These are phyloP conservation scores for Spathaspora arborariae DNA, from an alignment of 805 yeast species.

Conservation along the genomic window DNA sequence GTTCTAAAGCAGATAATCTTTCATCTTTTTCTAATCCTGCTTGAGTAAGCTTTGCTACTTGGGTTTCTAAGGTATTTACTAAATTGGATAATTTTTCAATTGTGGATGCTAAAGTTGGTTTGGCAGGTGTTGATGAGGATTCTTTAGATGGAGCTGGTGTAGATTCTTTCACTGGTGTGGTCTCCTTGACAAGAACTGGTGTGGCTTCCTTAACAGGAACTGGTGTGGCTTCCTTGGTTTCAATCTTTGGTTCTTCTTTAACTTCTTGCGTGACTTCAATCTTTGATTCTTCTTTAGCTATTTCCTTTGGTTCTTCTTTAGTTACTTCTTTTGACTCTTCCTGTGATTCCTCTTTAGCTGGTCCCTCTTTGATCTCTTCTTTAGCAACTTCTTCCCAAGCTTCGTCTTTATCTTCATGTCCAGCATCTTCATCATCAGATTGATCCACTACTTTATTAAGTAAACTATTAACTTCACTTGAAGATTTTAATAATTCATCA, in stretches of 20 bases:
- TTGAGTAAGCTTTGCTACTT: constrained; percentile 47
- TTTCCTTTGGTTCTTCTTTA: constrained; percentile 15
- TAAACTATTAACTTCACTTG: constrained; percentile 31
- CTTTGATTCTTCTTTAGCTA: constrained; percentile 8
- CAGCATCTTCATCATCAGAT: constrained; percentile 36
- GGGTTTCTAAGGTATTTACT: constrained; percentile 54
- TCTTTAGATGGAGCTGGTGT: constrained; percentile 5
- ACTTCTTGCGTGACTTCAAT: constrained; percentile 7
- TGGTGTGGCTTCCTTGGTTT: background rate
- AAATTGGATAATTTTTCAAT: constrained; percentile 62
- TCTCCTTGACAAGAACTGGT: constrained; percentile 6
- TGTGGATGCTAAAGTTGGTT: constrained; percentile 67
- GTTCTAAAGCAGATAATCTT: constrained; percentile 54
- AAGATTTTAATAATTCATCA: constrained; percentile 36
- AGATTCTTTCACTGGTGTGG: constrained; percentile 10
- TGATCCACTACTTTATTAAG: constrained; percentile 36
- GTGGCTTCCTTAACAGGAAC: constrained; percentile 4
- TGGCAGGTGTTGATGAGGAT: constrained; percentile 20
- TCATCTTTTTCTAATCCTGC: constrained; percentile 65
- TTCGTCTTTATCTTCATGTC: constrained; percentile 26
- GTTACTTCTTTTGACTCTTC: constrained; percentile 5
- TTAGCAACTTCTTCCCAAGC: constrained; percentile 37
- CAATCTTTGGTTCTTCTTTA: constrained; percentile 4
- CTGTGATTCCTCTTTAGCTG: constrained; percentile 4
- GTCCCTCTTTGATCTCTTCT: constrained; percentile 12